phyloP scores from a whole-genome alignment of 257 asterid species.

The Paraleonurus japonicus region DNA sequence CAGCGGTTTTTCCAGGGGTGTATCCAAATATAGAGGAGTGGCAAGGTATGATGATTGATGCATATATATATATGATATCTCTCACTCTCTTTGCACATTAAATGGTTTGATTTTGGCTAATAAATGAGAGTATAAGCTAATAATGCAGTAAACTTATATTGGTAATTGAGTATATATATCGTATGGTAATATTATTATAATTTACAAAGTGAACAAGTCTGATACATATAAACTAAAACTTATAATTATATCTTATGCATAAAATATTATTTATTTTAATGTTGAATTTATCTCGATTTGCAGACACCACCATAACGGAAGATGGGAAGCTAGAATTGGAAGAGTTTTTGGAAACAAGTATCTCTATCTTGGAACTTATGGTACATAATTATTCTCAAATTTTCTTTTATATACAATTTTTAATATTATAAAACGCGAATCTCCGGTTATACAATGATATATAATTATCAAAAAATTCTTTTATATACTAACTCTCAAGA shows the following conservation, averaged over 20 bases:
- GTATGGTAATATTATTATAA: too few species aligned
- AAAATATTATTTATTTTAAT: too few species aligned
- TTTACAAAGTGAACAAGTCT: too few species aligned
- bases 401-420: background rate
- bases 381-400: constrained; percentile 30
- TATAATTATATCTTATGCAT: too few species aligned
- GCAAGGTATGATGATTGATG: constrained; percentile 68
- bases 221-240: too few species aligned
- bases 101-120: background rate
- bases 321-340: constrained; percentile 95
- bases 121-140: constrained; percentile 15
- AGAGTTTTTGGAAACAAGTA: constrained; percentile 82
- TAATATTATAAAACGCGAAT: too few species aligned
- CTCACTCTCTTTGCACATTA: background rate
- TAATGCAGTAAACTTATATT: background rate
- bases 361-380: constrained; percentile 83
- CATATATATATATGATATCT: background rate
- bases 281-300: constrained; percentile 14
- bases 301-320: constrained; percentile 88
- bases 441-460: too few species aligned
- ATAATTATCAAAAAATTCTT: too few species aligned
- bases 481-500: too few species aligned
- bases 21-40: constrained; percentile 84
- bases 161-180: too few species aligned
- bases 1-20: constrained; percentile 89